Evolutionary conservation across 768 basidiomycete genomes (phyloP).

Genomic region (Serendipita sp.): DNA sequence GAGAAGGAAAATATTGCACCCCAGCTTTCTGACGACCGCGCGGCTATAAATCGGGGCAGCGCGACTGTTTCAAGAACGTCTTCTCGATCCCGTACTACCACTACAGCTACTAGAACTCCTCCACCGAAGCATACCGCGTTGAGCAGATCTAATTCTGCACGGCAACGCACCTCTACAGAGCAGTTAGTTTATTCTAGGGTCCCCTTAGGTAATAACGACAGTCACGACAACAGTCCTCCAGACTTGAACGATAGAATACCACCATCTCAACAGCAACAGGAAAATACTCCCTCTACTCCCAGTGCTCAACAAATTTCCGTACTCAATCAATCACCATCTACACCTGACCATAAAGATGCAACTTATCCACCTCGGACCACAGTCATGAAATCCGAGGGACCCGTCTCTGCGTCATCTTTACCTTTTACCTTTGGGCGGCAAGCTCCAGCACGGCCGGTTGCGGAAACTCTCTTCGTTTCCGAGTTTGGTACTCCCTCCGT

Average conservation of each 20-base stretch:
- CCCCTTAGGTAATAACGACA: background rate
- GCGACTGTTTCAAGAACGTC: background rate
- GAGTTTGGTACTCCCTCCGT: background rate
- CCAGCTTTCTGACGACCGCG: background rate
- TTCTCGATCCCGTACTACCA: background rate
- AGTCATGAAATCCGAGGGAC: background rate
- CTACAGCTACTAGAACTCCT: background rate
- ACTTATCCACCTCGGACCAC: constrained; percentile 3
- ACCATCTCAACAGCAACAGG: background rate
- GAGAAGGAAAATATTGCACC: background rate
- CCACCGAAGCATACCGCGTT: background rate
- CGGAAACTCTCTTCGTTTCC: background rate
- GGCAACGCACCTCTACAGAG: background rate
- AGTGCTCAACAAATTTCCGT: background rate
- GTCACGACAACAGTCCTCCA: background rate
- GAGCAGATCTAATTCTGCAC: background rate
- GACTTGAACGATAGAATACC: background rate
- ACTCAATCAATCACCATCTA: background rate
- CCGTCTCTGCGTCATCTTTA: background rate
- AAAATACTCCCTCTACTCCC: background rate
- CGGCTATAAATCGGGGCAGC: background rate
- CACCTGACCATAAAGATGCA: background rate
- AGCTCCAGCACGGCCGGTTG: background rate
- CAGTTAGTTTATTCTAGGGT: background rate
- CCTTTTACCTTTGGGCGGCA: constrained; percentile 2